A percentile compares a stretch with the other conserved stretches of the same genome.
Conservation (phyloP, 768 basidiomycete species). For the Coprinopsis marcescibilis region DNA sequence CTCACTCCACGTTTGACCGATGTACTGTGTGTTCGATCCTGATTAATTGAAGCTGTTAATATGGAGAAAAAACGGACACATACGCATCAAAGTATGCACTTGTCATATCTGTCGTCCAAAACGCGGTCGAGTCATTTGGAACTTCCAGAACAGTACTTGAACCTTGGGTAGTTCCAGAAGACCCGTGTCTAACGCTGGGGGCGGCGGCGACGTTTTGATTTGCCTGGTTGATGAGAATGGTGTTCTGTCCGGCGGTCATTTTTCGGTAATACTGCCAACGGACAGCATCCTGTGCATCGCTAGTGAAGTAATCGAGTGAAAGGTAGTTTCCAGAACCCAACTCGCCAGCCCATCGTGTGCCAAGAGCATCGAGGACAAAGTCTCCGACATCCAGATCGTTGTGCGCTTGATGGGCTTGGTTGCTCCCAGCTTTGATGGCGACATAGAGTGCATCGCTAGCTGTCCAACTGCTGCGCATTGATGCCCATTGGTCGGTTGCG, state of each 20-base stretch:
- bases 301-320: slow-evolving; percentile 70
- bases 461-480: slow-evolving; percentile 93
- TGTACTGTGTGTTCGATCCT: slow-evolving; percentile 73
- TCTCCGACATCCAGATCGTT: slow-evolving; percentile 93
- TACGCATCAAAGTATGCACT: slow-evolving; percentile 75
- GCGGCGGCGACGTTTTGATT: slow-evolving; percentile 79
- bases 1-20: slow-evolving; percentile 83
- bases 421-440: slow-evolving; percentile 81
- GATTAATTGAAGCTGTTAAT: slow-evolving; percentile 12
- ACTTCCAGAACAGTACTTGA: slow-evolving; percentile 74
- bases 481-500: slow-evolving; percentile 72
- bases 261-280: slow-evolving; percentile 96
- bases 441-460: slow-evolving; percentile 77
- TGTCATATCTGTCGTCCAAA: slow-evolving; percentile 69
- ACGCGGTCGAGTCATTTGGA: slow-evolving; percentile 68
- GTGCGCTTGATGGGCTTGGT: slow-evolving; percentile 86
- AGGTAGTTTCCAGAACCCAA: slow-evolving; percentile 84
- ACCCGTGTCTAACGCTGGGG: slow-evolving; percentile 50
- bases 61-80: slow-evolving; percentile 22
- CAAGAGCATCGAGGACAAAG: slow-evolving; percentile 92
- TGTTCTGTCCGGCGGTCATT: slow-evolving; percentile 97
- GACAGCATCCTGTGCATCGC: slow-evolving; percentile 57
- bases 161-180: slow-evolving; percentile 62
- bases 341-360: slow-evolving; percentile 92
- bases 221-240: slow-evolving; percentile 62